Base-by-base conservation (phyloP, 805 yeast species). In the Pichia nakasei region DNA sequence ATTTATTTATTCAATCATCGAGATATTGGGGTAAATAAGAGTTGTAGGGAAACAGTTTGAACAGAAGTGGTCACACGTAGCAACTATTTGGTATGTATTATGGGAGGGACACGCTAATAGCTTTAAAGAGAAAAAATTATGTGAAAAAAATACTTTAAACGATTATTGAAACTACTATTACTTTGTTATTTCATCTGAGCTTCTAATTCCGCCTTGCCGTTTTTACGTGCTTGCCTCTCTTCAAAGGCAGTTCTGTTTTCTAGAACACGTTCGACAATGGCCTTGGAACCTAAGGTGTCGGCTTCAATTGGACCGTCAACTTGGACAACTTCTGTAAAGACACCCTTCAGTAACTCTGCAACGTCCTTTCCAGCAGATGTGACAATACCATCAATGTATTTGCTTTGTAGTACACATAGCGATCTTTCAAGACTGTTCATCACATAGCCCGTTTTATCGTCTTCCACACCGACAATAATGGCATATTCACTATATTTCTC, bases 351-450 rank as follows among this genome's bases (percentile, higher is more conserved):
- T 15, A 29, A 29, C 9, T 38, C 39, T 6, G 68, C 63, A 18
- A 83, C 80, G 4, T 50, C 52, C 49, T 68, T 70, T 17, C 91
- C 89, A 1, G 85, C 85, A 3, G 80, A 83, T 32, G 91, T 60
- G 1, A 93, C 67, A 3, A 87, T 69, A 1, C 84, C 87, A 57
- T 87, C 95, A 26, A 88, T 87, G 53, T 83, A 84, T 43, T 73
- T 73, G 63, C 96, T 87, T 62, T 91, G 96, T 54, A 93, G 66
- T 7, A 88, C 89, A 61, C 96, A 87, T 48, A 93, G 66, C 0
- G 89, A 73, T 48, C 97, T 74, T 62, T 93, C 97, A 48, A 82
- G 76, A 18, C 85, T 54, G 55, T 85, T 87, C 97, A 93, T 93
- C 34, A 52, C 57, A 60, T 75, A 80, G 48, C 75, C 78, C 41